Evolutionary conservation across 2,329 filamentous ascomycete genomes (phyloP).

Genomic region (Fusarium neocosmosporiellum): DNA sequence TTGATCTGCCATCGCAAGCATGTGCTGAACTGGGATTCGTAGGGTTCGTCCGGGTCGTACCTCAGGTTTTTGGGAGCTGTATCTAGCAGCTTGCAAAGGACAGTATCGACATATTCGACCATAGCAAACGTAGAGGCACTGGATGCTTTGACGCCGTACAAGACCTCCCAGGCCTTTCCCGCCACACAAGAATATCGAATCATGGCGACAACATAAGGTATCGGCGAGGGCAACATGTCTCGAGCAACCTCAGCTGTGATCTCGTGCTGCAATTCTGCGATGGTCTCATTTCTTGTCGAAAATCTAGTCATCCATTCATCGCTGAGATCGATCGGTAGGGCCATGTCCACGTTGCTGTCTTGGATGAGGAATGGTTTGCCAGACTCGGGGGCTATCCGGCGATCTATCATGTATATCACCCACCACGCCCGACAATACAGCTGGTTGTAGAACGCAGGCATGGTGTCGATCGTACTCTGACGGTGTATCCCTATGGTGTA

Average conservation of each 20-base stretch:
- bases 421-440: slow-evolving; percentile 31
- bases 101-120: slow-evolving; percentile 27
- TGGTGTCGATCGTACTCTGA: slow-evolving; percentile 19
- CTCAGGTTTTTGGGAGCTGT: slow-evolving; percentile 8
- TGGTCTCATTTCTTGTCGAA: neutral
- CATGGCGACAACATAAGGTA: slow-evolving; percentile 28
- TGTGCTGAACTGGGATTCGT: slow-evolving; percentile 18
- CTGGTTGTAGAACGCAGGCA: slow-evolving; percentile 27
- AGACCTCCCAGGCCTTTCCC: slow-evolving; percentile 31
- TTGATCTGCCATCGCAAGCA: slow-evolving; percentile 25
- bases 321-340: slow-evolving; percentile 22
- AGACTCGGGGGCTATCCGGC: slow-evolving; percentile 29
- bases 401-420: slow-evolving; percentile 26
- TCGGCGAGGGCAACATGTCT: slow-evolving; percentile 2
- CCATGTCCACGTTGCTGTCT: slow-evolving; percentile 28
- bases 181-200: slow-evolving; percentile 27
- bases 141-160: slow-evolving; percentile 25
- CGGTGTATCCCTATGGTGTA: slow-evolving; percentile 31
- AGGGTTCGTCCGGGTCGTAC: slow-evolving; percentile 4
- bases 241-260: slow-evolving; percentile 5
- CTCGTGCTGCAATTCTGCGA: slow-evolving; percentile 9
- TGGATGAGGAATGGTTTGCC: slow-evolving; percentile 31
- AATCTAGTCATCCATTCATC: slow-evolving; percentile 29
- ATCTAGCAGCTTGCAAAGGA: slow-evolving; percentile 13
- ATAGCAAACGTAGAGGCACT: slow-evolving; percentile 15